Evolutionary conservation across 768 basidiomycete genomes (phyloP).

Genomic region (Favolaschia claudopus): DNA sequence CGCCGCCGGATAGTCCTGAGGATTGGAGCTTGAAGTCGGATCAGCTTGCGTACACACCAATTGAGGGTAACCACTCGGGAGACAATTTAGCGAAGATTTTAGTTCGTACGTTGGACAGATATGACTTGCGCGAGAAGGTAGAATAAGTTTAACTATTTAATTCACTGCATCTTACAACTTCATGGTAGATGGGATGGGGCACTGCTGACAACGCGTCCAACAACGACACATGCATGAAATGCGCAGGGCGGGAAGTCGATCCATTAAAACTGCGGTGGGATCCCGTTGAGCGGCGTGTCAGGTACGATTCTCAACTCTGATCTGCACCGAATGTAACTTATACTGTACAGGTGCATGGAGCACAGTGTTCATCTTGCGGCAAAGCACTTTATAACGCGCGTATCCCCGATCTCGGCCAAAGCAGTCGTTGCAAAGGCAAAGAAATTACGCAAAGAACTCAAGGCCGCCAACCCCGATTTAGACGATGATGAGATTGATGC

Average conservation of each 20-base stretch:
- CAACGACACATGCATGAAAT: slow-evolving; percentile 34
- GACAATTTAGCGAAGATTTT: slow-evolving; percentile 28
- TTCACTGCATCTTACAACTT: neutral
- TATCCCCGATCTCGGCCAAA: slow-evolving; percentile 23
- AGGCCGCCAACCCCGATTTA: neutral
- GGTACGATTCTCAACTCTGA: slow-evolving; percentile 19
- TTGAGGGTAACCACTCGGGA: slow-evolving; percentile 24
- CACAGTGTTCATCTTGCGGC: slow-evolving; percentile 39
- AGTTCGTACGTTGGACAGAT: slow-evolving; percentile 20
- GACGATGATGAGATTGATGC: slow-evolving; percentile 19
- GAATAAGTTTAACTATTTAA: neutral
- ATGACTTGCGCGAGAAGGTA: slow-evolving; percentile 32
- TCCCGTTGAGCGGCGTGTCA: slow-evolving; percentile 26
- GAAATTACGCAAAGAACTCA: slow-evolving; percentile 4
- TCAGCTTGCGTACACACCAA: slow-evolving; percentile 15
- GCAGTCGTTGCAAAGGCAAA: neutral
- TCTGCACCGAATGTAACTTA: neutral
- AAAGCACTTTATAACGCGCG: slow-evolving; percentile 34
- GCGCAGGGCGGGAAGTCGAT: slow-evolving; percentile 25
- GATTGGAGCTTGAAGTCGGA: slow-evolving; percentile 17
- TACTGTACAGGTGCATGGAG: slow-evolving; percentile 40
- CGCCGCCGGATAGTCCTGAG: neutral
- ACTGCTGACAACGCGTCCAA: slow-evolving; percentile 38
- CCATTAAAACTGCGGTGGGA: slow-evolving; percentile 28
- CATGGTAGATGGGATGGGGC: slow-evolving; percentile 36